Evolutionary conservation across 2,329 filamentous ascomycete genomes (phyloP).

Genomic region (Aphanoascus verrucosus): DNA sequence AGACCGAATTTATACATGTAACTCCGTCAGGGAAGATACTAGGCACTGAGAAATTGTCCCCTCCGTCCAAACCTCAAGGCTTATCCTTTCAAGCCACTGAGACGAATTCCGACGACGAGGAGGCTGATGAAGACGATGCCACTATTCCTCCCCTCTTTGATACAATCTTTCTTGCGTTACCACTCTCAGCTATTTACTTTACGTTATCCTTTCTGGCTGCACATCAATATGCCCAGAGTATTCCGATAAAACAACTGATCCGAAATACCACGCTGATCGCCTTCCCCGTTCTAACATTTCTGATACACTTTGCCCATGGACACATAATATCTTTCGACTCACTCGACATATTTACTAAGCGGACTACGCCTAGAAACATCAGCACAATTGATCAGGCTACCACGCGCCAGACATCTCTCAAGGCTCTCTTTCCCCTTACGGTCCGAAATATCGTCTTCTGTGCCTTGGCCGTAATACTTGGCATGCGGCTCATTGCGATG

Average conservation of each 20-base stretch:
- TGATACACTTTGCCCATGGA: constrained; percentile 38
- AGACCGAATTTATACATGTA: constrained; percentile 25
- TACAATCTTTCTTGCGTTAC: constrained; percentile 34
- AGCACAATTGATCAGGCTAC: constrained; percentile 16
- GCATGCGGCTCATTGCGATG: constrained; percentile 70
- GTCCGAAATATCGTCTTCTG: constrained; percentile 27
- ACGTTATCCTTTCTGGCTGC: constrained; percentile 38
- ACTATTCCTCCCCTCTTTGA: constrained; percentile 32
- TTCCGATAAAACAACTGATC: constrained; percentile 24
- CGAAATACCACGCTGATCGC: constrained; percentile 30
- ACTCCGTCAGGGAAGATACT: constrained; percentile 18
- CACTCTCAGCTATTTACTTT: constrained; percentile 36
- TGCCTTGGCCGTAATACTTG: constrained; percentile 34
- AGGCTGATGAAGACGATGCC: constrained; percentile 13
- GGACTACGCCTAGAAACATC: constrained; percentile 1
- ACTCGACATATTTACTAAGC: constrained; percentile 1
- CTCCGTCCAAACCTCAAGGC: constrained; percentile 15
- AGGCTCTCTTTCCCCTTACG: constrained; percentile 27
- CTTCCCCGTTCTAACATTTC: constrained; percentile 34
- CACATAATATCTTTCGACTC: constrained; percentile 30
- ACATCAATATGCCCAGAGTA: constrained; percentile 37
- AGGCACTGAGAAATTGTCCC: constrained; percentile 16
- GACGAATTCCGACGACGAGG: constrained; percentile 12
- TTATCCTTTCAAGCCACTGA: constrained; percentile 7
- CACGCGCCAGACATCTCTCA: constrained; percentile 23